These are phyloP conservation scores for Penicillium bovifimosum DNA, from an alignment of 495 filamentous ascomycete genomes.

Conservation along the genomic window DNA sequence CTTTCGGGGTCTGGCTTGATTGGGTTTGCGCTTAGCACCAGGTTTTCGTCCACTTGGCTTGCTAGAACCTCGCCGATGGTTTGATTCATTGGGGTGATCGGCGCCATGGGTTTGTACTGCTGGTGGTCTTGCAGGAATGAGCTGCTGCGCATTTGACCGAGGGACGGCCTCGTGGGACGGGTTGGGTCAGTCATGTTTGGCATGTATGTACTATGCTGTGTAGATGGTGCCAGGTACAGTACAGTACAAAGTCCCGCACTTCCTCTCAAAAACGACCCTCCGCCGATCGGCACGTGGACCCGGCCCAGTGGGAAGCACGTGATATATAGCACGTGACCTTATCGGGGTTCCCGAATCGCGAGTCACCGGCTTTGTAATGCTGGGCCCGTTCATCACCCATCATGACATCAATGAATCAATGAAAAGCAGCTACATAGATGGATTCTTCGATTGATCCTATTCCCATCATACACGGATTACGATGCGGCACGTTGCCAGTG, in stretches of 20 bases:
- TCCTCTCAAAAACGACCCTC: slow-evolving; percentile 8
- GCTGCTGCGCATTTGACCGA: slow-evolving; percentile 54
- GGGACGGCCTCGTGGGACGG: slow-evolving; percentile 34
- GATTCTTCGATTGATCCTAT: too few relatives aligned
- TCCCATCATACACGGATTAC: too few relatives aligned
- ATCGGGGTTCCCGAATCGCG: background rate
- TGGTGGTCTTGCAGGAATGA: slow-evolving; percentile 70
- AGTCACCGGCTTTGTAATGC: background rate
- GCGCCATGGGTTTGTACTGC: slow-evolving; percentile 60
- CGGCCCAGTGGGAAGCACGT: background rate
- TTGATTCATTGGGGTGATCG: slow-evolving; percentile 29
- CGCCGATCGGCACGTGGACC: slow-evolving; percentile 18
- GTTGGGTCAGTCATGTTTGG: slow-evolving; percentile 28
- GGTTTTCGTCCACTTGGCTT: slow-evolving; percentile 17
- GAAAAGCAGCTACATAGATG: too few relatives aligned
- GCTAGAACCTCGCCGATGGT: slow-evolving; percentile 42
- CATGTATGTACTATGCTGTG: slow-evolving; percentile 2
- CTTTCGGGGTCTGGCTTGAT: slow-evolving; percentile 42
- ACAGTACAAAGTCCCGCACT: too few relatives aligned
- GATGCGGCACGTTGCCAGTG: too few relatives aligned
- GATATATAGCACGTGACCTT: background rate
- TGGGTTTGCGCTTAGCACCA: slow-evolving; percentile 34
- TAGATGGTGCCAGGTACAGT: background rate
- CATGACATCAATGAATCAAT: too few relatives aligned
- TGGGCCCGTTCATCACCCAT: too few relatives aligned